phyloP scores from a whole-genome alignment of 2,329 filamentous ascomycete species.

The Clarireedia homoeocarpa region DNA sequence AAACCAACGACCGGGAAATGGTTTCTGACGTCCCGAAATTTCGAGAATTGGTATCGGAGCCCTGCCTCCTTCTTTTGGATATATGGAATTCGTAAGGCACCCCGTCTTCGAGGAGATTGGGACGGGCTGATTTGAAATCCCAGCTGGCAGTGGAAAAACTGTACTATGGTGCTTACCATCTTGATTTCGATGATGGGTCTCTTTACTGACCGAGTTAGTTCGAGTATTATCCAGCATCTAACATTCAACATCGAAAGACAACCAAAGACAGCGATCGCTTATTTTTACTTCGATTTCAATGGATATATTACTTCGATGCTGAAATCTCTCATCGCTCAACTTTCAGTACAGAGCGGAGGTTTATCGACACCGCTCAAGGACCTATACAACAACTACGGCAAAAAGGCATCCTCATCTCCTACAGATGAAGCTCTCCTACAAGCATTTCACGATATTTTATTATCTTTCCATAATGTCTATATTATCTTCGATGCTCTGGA shows the following conservation, averaged over 20 bases:
- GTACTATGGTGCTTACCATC: slow-evolving; percentile 27
- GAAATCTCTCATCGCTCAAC: slow-evolving; percentile 30
- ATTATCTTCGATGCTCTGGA: slow-evolving; percentile 34
- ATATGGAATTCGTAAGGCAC: slow-evolving; percentile 24
- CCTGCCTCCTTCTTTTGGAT: slow-evolving; percentile 34
- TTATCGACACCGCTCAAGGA: slow-evolving; percentile 9
- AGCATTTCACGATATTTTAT: slow-evolving; percentile 14
- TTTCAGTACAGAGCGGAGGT: slow-evolving; percentile 25
- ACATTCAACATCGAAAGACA: slow-evolving; percentile 13
- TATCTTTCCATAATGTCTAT: slow-evolving; percentile 28
- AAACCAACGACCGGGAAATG: slow-evolving; percentile 22
- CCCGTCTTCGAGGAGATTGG: neutral
- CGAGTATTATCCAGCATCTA: slow-evolving; percentile 30
- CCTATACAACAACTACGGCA: slow-evolving; percentile 10
- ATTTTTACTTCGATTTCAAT: slow-evolving; percentile 36
- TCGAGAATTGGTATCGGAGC: slow-evolving; percentile 24
- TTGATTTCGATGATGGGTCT: neutral
- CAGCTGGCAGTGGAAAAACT: slow-evolving; percentile 35
- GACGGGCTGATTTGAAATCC: slow-evolving; percentile 4
- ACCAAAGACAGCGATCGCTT: slow-evolving; percentile 26
- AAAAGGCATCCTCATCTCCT: slow-evolving; percentile 5
- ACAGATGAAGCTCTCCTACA: slow-evolving; percentile 8
- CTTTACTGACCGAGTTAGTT: slow-evolving; percentile 7
- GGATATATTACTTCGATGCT: slow-evolving; percentile 29
- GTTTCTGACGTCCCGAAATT: slow-evolving; percentile 20